phyloP scores from a whole-genome alignment of 2,329 filamentous ascomycete species.

The Ophiostoma ips region DNA sequence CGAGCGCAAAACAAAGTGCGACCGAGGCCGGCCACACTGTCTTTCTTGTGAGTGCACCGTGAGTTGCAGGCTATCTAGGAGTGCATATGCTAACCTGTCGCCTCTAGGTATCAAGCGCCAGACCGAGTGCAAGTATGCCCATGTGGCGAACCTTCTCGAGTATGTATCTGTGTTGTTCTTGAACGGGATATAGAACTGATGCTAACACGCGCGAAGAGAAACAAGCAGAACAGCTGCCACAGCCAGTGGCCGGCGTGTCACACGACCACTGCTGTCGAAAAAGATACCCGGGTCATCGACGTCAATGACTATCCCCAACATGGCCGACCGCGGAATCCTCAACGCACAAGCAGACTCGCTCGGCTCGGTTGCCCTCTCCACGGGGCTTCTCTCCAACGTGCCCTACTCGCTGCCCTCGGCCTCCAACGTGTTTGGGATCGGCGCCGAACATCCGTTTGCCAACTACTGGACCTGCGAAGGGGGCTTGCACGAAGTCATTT shows the following conservation, averaged over 20 bases:
- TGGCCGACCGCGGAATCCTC: slow-evolving; percentile 38
- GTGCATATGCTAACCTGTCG: not conserved
- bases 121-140: slow-evolving; percentile 61
- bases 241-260: slow-evolving; percentile 38
- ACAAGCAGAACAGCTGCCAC: slow-evolving; percentile 36
- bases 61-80: too few species aligned
- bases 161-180: slow-evolving; percentile 25
- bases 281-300: slow-evolving; percentile 26
- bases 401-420: slow-evolving; percentile 57
- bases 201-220: slow-evolving; percentile 28
- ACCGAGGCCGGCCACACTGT: slow-evolving; percentile 56
- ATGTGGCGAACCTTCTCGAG: slow-evolving; percentile 65
- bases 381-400: slow-evolving; percentile 54
- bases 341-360: slow-evolving; percentile 32
- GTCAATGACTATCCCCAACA: slow-evolving; percentile 34
- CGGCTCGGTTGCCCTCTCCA: slow-evolving; percentile 38
- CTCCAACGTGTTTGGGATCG: slow-evolving; percentile 70
- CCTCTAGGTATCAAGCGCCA: slow-evolving; percentile 49
- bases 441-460: slow-evolving; percentile 63
- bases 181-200: not conserved
- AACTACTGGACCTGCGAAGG: slow-evolving; percentile 78
- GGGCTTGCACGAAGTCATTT: slow-evolving; percentile 60
- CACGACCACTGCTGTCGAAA: slow-evolving; percentile 39
- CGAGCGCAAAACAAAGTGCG: slow-evolving; percentile 74
- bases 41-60: slow-evolving; percentile 40